These are phyloP conservation scores for Novymonas esmeraldas DNA, from an alignment of 208 protist species.

Conservation along the genomic window DNA sequence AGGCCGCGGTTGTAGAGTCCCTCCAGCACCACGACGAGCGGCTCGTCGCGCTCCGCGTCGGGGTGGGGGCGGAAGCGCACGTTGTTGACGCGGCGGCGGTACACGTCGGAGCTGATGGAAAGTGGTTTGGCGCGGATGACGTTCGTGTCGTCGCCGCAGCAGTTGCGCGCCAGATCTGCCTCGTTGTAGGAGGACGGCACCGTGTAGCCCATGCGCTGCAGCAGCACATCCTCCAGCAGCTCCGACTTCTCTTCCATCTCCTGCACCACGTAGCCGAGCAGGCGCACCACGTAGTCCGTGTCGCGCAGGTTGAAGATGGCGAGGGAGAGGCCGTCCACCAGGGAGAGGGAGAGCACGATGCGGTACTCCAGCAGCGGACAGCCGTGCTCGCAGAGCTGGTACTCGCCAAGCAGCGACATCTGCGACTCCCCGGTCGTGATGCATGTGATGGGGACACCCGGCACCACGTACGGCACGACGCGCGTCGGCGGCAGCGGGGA, in stretches of 20 bases:
- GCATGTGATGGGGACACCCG: constrained; percentile 52
- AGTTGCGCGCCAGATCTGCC: constrained; percentile 62
- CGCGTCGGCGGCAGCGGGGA: constrained; percentile 35
- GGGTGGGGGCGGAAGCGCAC: constrained; percentile 56
- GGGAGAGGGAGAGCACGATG: constrained; percentile 61
- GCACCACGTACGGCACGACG: constrained; percentile 52
- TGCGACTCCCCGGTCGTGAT: constrained; percentile 58
- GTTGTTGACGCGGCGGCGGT: constrained; percentile 72
- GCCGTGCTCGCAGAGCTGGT: constrained; percentile 34
- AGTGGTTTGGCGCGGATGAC: constrained; percentile 48
- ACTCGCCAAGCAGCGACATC: constrained; percentile 54
- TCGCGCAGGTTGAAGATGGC: constrained; percentile 81
- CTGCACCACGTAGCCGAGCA: constrained; percentile 64
- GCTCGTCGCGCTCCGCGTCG: constrained; percentile 33
- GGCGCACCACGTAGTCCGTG: constrained; percentile 65
- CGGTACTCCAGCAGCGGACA: constrained; percentile 30
- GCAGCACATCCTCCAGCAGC: constrained; percentile 73
- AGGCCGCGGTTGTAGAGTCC: constrained; percentile 88
- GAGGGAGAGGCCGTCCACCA: constrained; percentile 53
- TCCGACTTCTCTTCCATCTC: constrained; percentile 72
- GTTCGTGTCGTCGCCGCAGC: constrained; percentile 75
- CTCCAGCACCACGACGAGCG: constrained; percentile 67
- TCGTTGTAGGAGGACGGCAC: constrained; percentile 62
- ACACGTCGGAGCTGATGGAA: constrained; percentile 55
- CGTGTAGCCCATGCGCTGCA: constrained; percentile 78